Percentiles rank a stretch among this genome's conserved stretches.
phyloP scores from a whole-genome alignment of 2,329 filamentous ascomycete genomes.

The Erysiphe pisi region DNA sequence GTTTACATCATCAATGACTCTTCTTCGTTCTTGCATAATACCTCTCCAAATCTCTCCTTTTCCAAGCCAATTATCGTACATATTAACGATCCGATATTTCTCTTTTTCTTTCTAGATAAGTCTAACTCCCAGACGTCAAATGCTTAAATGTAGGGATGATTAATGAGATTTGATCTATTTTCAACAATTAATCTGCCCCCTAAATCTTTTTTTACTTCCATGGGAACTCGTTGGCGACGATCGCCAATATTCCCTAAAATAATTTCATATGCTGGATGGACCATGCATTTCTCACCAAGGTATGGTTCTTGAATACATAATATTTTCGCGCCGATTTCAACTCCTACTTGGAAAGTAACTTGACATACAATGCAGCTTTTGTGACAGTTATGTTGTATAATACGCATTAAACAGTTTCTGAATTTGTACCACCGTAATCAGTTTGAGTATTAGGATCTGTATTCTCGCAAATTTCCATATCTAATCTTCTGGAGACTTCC shows the following conservation, averaged over 20 bases:
- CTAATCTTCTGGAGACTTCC: too few relatives aligned
- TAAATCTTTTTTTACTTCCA: too few relatives aligned
- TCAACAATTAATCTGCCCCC: too few relatives aligned
- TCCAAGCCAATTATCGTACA: not conserved
- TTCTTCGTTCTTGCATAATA: not conserved
- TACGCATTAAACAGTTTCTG: not conserved
- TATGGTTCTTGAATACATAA: not conserved
- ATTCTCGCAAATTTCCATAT: too few relatives aligned
- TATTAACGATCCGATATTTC: too few relatives aligned
- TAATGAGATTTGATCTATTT: too few relatives aligned
- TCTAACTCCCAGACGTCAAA: too few relatives aligned
- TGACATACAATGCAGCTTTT: not conserved
- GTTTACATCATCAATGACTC: not conserved
- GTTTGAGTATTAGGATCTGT: too few relatives aligned
- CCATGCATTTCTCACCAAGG: not conserved
- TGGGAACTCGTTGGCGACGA: too few relatives aligned
- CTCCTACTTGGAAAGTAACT: not conserved
- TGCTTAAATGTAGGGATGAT: too few relatives aligned
- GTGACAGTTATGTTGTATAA: conserved; percentile 10
- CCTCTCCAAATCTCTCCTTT: not conserved
- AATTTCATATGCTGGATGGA: not conserved
- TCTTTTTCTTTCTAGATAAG: too few relatives aligned
- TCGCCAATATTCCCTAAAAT: not conserved
- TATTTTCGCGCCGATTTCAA: not conserved
- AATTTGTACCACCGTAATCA: too few relatives aligned